Conservation (phyloP, 2,329 filamentous ascomycete genomes). For the Cryphonectria naterciae region DNA sequence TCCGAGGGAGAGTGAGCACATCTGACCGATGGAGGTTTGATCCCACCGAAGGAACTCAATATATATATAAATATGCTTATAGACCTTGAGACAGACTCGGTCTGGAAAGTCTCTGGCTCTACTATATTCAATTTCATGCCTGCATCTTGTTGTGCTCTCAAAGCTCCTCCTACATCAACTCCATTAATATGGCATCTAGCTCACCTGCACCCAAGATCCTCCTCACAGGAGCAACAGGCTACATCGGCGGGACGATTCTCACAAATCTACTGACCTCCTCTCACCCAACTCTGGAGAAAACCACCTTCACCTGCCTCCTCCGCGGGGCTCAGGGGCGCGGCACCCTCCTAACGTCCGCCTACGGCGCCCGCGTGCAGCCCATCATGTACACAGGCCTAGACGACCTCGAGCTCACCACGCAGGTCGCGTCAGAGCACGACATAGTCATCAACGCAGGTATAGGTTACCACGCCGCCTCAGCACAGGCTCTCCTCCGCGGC, state of each 20-base stretch:
- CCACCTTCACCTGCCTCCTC: slow-evolving; percentile 34
- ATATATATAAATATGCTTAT: not conserved
- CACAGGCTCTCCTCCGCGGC: slow-evolving; percentile 47
- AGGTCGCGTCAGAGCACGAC: slow-evolving; percentile 35
- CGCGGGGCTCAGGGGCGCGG: slow-evolving; percentile 24
- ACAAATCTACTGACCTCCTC: slow-evolving; percentile 31
- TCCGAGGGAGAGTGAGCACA: not conserved
- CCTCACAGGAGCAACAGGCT: slow-evolving; percentile 37
- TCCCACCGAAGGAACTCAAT: not conserved
- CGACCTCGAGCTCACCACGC: slow-evolving; percentile 32
- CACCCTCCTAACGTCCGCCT: slow-evolving; percentile 2
- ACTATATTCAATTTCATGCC: not conserved
- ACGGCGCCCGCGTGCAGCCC: slow-evolving; percentile 31
- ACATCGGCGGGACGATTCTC: slow-evolving; percentile 38
- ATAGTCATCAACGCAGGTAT: slow-evolving; percentile 49
- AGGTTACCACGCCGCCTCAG: slow-evolving; percentile 43
- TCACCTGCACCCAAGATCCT: slow-evolving; percentile 31
- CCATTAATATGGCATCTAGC: not conserved
- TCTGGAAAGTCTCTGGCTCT: not conserved
- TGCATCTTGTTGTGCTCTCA: not conserved
- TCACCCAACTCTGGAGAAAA: slow-evolving; percentile 28
- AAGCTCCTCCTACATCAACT: not conserved
- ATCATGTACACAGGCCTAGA: slow-evolving; percentile 35
- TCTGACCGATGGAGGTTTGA: not conserved
- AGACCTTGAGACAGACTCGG: not conserved